These are phyloP conservation scores for Eragrostis tef DNA, from an alignment of 202 grass and related monocot species.

Conservation along the genomic window DNA sequence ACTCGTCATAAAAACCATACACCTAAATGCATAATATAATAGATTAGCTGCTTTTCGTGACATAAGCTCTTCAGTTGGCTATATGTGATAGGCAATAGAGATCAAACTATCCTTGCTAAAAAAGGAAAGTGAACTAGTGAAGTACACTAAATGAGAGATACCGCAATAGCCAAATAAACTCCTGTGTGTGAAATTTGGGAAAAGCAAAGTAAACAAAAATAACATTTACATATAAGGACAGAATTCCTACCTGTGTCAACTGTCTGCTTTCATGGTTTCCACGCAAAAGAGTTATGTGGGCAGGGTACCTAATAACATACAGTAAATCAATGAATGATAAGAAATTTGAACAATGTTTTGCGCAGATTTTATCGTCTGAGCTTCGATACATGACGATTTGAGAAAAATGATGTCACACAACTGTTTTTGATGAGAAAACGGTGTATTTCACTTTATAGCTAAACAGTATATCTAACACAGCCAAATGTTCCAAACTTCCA, in stretches of 20 bases:
- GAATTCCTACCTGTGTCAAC: conserved; percentile 71
- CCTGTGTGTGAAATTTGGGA: not conserved
- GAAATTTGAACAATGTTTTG: not conserved
- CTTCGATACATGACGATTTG: not conserved
- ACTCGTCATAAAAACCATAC: conserved; percentile 98
- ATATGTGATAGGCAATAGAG: not conserved
- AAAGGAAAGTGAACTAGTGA: not conserved
- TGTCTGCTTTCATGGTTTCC: conserved; percentile 97
- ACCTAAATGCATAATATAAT: conserved; percentile 51
- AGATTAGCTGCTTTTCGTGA: not conserved
- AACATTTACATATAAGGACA: conserved; percentile 13
- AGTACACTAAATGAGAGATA: not conserved
- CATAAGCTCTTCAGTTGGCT: not conserved
- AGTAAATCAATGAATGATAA: conserved; percentile 29
- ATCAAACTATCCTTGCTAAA: not conserved
- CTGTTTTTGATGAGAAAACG: not conserved
- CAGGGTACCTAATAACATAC: conserved; percentile 66
- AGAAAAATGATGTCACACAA: not conserved
- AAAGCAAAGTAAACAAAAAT: not conserved
- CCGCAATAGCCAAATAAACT: not conserved
- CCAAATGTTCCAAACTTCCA: not conserved
- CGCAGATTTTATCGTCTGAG: not conserved
- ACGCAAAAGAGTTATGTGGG: conserved; percentile 85
- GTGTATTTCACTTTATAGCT: not conserved
- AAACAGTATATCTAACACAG: not conserved